Evolutionary conservation across 1,139 yeast species (phyloP).

Genomic region (Saccharomyces hybrid): DNA sequence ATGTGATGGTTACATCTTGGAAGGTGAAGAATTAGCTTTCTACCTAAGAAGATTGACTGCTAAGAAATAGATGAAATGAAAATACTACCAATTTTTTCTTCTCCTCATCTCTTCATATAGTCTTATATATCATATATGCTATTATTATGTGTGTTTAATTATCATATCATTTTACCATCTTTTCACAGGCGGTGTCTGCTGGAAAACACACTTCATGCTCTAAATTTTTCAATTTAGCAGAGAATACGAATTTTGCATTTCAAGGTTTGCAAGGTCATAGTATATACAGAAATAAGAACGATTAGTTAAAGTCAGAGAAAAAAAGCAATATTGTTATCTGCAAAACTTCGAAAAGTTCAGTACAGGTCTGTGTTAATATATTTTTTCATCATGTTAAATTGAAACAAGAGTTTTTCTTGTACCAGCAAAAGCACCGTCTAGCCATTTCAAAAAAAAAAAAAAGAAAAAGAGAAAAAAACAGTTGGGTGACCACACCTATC

Average conservation of each 20-base stretch:
- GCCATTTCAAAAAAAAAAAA: neutral
- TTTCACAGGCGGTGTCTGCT: neutral
- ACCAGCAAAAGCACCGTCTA: neutral
- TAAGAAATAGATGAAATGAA: conserved; percentile 59
- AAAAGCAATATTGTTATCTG: conserved; percentile 34
- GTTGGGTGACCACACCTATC: neutral
- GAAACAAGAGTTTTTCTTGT: neutral
- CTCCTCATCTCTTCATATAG: neutral
- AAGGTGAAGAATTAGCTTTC: conserved; percentile 99
- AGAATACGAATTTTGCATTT: neutral
- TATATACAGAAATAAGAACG: neutral
- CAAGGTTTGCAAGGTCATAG: neutral
- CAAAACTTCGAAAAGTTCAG: conserved; percentile 32
- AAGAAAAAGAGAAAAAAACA: neutral
- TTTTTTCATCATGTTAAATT: conserved; percentile 33
- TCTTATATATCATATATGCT: neutral
- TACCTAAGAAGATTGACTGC: conserved; percentile 99
- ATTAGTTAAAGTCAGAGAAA: conserved; percentile 13
- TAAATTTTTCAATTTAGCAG: no score
- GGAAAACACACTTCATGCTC: neutral
- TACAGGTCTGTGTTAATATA: conserved; percentile 39
- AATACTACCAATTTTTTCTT: neutral
- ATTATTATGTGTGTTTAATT: neutral
- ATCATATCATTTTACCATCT: neutral
- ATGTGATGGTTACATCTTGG: conserved; percentile 99